phyloP scores from a whole-genome alignment of 2,329 filamentous ascomycete species.

The Phyllosticta citrichinensis region DNA sequence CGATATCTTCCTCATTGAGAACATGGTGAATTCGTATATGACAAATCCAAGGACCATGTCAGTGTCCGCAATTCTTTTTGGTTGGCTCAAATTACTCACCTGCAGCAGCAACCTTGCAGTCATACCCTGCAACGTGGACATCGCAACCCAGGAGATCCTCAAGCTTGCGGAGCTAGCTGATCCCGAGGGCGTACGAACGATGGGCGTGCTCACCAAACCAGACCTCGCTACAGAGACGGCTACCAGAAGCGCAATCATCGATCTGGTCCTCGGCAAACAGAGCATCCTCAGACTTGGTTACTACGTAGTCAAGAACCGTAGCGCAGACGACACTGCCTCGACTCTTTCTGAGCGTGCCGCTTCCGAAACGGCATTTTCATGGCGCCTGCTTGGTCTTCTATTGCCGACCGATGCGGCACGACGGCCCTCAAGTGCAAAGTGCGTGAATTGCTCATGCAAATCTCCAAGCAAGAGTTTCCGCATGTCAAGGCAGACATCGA shows the following conservation, averaged over 20 bases:
- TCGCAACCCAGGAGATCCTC: slow-evolving; percentile 38
- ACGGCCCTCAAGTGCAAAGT: no score
- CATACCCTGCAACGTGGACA: slow-evolving; percentile 25
- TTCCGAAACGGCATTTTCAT: no score
- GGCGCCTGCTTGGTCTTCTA: no score
- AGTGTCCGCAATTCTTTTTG: no score
- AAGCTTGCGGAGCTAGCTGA: slow-evolving; percentile 29
- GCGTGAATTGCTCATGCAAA: no score
- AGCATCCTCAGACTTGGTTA: slow-evolving; percentile 22
- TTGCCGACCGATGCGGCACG: no score
- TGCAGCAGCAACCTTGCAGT: slow-evolving; percentile 18
- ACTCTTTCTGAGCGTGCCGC: no score
- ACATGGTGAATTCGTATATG: slow-evolving; percentile 45
- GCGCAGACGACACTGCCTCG: background rate
- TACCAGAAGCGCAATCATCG: slow-evolving; percentile 15
- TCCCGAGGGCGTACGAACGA: slow-evolving; percentile 20
- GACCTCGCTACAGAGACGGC: slow-evolving; percentile 21
- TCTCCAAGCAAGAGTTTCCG: no score
- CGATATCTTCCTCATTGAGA: slow-evolving; percentile 23
- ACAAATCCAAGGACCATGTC: slow-evolving; percentile 10
- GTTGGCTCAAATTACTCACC: no score
- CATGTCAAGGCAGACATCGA: no score
- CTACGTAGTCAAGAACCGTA: slow-evolving; percentile 23
- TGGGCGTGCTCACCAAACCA: slow-evolving; percentile 30
- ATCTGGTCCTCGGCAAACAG: slow-evolving; percentile 18